Evolutionary conservation across 129 eudicot species (phyloP).

Genomic region (Centella asiatica): DNA sequence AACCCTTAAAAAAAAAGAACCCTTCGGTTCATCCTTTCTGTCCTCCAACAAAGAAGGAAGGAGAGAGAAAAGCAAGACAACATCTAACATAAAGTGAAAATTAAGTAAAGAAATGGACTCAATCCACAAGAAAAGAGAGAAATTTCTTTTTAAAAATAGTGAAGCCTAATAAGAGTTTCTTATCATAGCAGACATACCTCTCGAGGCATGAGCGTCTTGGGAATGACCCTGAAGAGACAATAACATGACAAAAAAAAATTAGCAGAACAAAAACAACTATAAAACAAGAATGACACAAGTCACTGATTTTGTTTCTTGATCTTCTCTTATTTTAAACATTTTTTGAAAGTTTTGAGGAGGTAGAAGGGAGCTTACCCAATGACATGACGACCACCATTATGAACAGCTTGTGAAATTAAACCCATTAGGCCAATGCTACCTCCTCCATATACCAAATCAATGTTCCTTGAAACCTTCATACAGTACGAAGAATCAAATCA

Average conservation of each 20-base stretch:
- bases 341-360: constrained; percentile 23
- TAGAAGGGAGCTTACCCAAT: constrained; percentile 53
- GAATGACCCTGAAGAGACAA: constrained; percentile 88
- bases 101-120: not conserved
- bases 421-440: constrained; percentile 99
- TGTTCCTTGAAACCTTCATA: constrained; percentile 83
- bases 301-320: constrained; percentile 31
- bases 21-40: too few relatives aligned
- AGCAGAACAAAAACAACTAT: constrained; percentile 11
- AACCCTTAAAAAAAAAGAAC: too few relatives aligned
- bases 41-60: not conserved
- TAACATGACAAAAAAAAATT: constrained; percentile 70
- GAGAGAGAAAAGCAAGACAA: constrained; percentile 17
- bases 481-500: constrained; percentile 19
- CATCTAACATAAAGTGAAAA: not conserved
- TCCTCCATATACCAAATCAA: constrained; percentile 98
- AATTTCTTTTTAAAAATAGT: not conserved
- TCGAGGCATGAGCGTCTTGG: constrained; percentile 99
- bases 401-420: constrained; percentile 93
- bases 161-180: constrained; percentile 39
- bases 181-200: constrained; percentile 79
- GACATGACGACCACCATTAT: constrained; percentile 98
- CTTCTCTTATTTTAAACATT: constrained; percentile 10
- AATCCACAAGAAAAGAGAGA: not conserved
- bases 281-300: constrained; percentile 15